These are phyloP conservation scores for Peronospora tabacina DNA, from an alignment of 352 stramenopile genomes.

Conservation along the genomic window DNA sequence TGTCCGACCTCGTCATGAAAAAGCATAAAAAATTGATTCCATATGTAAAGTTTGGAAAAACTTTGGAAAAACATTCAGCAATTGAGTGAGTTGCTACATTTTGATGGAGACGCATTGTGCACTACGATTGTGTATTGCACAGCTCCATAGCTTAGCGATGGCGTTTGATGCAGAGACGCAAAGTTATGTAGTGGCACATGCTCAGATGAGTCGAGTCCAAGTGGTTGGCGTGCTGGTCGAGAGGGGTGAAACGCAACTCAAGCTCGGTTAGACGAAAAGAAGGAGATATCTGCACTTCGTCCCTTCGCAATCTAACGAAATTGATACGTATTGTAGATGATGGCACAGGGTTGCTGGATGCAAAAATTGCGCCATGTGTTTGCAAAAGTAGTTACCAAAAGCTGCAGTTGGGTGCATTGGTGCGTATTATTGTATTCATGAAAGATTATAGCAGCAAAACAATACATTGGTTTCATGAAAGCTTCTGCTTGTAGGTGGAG, in stretches of 20 bases:
- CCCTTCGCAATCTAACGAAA: slow-evolving; percentile 2
- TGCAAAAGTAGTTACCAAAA: slow-evolving; percentile 5
- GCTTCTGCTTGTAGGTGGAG: slow-evolving; percentile 26
- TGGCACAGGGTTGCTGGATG: slow-evolving; percentile 28
- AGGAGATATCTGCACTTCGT: slow-evolving; percentile 2
- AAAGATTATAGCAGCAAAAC: background rate
- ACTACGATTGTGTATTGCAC: slow-evolving; percentile 27
- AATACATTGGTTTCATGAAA: background rate
- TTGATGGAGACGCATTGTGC: slow-evolving; percentile 19
- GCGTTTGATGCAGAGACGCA: slow-evolving; percentile 11
- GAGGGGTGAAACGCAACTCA: slow-evolving; percentile 14
- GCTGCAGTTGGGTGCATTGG: slow-evolving; percentile 28
- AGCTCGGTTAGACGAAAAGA: slow-evolving; percentile 24
- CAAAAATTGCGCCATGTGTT: slow-evolving; percentile 14
- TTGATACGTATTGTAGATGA: slow-evolving; percentile 23
- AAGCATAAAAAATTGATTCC: too few species aligned
- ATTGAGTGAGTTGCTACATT: background rate
- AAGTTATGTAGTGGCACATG: slow-evolving; percentile 17
- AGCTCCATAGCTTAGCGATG: slow-evolving; percentile 22
- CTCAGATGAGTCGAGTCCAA: slow-evolving; percentile 21
- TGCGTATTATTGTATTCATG: slow-evolving; percentile 2
- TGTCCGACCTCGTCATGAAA: too few species aligned
- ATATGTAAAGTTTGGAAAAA: too few species aligned
- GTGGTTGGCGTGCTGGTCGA: slow-evolving; percentile 30
- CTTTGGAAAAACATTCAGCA: background rate